phyloP scores from a whole-genome alignment of 2,329 filamentous ascomycete genomes.

The Calonectria leucothoes region DNA sequence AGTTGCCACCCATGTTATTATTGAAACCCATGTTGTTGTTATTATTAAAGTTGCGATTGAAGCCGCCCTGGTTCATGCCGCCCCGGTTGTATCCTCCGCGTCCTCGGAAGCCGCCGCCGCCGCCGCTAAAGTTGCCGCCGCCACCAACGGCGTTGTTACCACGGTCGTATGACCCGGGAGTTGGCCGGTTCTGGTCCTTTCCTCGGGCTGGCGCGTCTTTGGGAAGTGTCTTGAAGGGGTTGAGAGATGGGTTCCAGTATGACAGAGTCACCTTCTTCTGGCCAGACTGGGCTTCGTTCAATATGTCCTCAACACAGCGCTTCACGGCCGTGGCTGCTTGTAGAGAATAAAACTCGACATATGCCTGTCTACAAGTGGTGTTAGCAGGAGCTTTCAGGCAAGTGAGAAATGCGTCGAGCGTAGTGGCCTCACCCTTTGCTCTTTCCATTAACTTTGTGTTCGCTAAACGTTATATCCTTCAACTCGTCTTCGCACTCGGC shows the following conservation, averaged over 20 bases:
- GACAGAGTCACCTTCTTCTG: slow-evolving; percentile 79
- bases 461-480: slow-evolving; percentile 94
- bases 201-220: slow-evolving; percentile 80
- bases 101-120: slow-evolving; percentile 61
- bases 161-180: slow-evolving; percentile 59
- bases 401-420: neutral
- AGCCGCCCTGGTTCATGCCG: slow-evolving; percentile 61
- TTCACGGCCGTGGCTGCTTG: slow-evolving; percentile 90
- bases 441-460: slow-evolving; percentile 99
- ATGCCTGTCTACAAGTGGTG: slow-evolving; percentile 71
- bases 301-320: slow-evolving; percentile 77
- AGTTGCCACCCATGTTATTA: slow-evolving; percentile 60
- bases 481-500: slow-evolving; percentile 87
- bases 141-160: slow-evolving; percentile 50
- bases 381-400: slow-evolving; percentile 22
- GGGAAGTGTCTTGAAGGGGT: slow-evolving; percentile 91
- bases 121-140: slow-evolving; percentile 61
- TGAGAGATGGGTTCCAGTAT: slow-evolving; percentile 81
- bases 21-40: slow-evolving; percentile 59
- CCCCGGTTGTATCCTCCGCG: slow-evolving; percentile 59
- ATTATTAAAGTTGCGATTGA: slow-evolving; percentile 57
- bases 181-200: slow-evolving; percentile 70
- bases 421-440: slow-evolving; percentile 83
- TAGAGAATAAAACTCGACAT: slow-evolving; percentile 84
- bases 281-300: slow-evolving; percentile 60